Percentiles rank a stretch among this genome's conserved stretches.
Evolutionary conservation across 345 rosid species (phyloP).

Genomic region (Atalantia buxifolia): DNA sequence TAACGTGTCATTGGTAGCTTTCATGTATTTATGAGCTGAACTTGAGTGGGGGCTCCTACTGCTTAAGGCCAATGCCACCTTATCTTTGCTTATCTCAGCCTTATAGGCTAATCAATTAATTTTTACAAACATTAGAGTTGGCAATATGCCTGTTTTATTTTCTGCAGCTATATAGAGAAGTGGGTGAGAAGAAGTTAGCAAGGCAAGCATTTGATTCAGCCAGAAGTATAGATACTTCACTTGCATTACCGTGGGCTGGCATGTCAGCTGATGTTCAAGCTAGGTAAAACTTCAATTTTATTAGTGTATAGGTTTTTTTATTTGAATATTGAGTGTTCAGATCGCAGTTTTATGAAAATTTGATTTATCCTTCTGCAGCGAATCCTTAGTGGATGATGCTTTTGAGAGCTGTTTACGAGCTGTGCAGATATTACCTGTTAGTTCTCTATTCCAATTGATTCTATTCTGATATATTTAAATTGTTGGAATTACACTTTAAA

Average conservation of each 20-base stretch:
- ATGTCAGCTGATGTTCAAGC: conserved; percentile 74
- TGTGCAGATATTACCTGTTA: conserved; percentile 83
- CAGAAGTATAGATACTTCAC: conserved; percentile 95
- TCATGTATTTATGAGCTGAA: not conserved
- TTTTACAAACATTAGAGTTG: not conserved
- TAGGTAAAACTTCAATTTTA: conserved; percentile 42
- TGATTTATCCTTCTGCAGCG: conserved; percentile 43
- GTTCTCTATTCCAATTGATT: conserved; percentile 14
- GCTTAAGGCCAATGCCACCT: not conserved
- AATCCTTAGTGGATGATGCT: conserved; percentile 60
- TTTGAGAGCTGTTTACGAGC: conserved; percentile 94
- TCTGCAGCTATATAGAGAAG: conserved; percentile 73
- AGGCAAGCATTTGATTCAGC: conserved; percentile 89
- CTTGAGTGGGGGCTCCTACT: not conserved
- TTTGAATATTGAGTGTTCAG: not conserved
- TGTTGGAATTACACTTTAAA: conserved; percentile 11
- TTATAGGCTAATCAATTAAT: not conserved
- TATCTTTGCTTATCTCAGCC: not conserved
- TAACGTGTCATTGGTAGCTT: not conserved
- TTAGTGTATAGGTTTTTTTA: conserved; percentile 3
- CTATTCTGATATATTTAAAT: not conserved
- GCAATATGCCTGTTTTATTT: not conserved
- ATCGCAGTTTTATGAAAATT: conserved; percentile 14
- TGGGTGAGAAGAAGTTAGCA: conserved; percentile 60
- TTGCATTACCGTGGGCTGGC: conserved; percentile 98